These are phyloP conservation scores for Blastocystis sp. DNA, from an alignment of 352 stramenopile species.

Conservation along the genomic window DNA sequence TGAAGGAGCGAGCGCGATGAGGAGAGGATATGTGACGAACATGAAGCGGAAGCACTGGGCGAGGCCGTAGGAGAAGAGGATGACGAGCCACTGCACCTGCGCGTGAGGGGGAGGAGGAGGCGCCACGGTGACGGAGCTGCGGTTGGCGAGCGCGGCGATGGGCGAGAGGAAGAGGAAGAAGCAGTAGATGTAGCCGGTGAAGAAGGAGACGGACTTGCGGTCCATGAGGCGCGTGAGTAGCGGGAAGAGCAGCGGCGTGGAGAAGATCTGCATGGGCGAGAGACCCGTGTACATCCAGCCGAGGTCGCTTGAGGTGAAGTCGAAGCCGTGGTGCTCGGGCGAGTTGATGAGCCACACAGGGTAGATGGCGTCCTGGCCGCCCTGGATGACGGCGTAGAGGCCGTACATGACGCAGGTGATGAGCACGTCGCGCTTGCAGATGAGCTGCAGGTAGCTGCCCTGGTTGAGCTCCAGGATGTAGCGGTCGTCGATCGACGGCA, in stretches of 20 bases:
- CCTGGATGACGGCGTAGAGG: background rate
- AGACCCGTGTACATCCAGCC: conserved; percentile 61
- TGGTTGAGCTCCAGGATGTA: conserved; percentile 35
- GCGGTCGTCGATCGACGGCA: conserved; percentile 1
- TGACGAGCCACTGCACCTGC: conserved; percentile 40
- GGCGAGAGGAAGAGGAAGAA: conserved; percentile 37
- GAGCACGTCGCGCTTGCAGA: conserved; percentile 9
- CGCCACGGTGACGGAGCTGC: background rate
- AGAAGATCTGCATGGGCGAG: conserved; percentile 57
- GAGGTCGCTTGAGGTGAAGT: conserved; percentile 64
- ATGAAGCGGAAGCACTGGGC: conserved; percentile 42
- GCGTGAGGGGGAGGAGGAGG: background rate
- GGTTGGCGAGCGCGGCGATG: conserved; percentile 7
- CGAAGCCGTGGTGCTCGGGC: conserved; percentile 28
- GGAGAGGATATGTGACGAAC: conserved; percentile 50
- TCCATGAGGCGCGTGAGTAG: background rate
- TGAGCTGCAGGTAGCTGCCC: conserved; percentile 40
- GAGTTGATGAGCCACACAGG: conserved; percentile 59
- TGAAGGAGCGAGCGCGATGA: conserved; percentile 29
- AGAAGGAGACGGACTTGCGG: conserved; percentile 1
- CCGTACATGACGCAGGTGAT: conserved; percentile 50
- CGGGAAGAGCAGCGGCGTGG: conserved; percentile 58
- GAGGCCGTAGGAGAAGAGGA: conserved; percentile 24
- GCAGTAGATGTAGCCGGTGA: conserved; percentile 27
- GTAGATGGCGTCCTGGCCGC: conserved; percentile 37